Evolutionary conservation across 768 basidiomycete genomes (phyloP).

Genomic region (Termitomyces eurrhizus): DNA sequence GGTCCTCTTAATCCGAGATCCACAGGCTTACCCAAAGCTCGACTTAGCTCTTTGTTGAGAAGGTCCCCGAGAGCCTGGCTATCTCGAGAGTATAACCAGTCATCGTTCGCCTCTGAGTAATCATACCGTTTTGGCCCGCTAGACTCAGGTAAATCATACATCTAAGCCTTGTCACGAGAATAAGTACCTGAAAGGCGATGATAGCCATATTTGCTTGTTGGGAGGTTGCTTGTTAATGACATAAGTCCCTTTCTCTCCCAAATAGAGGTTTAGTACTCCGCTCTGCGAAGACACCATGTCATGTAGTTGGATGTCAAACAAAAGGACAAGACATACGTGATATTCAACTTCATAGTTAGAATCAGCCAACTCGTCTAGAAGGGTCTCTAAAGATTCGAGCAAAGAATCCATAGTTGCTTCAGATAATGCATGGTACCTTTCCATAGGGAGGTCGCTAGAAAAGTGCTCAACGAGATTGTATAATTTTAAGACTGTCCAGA

Average conservation of each 20-base stretch:
- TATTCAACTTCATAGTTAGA: conserved; percentile 82
- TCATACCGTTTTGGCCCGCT: conserved; percentile 95
- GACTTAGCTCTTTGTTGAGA: conserved; percentile 63
- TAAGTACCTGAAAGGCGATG: conserved; percentile 77
- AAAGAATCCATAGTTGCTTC: conserved; percentile 76
- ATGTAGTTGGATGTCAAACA: neutral
- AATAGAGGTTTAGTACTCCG: conserved; percentile 82
- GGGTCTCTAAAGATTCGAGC: conserved; percentile 67
- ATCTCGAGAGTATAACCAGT: conserved; percentile 80
- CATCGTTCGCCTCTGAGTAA: conserved; percentile 48
- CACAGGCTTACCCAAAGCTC: conserved; percentile 26
- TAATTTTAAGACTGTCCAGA: neutral
- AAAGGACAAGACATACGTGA: conserved; percentile 46
- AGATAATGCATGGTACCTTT: conserved; percentile 66
- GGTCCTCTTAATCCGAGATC: conserved; percentile 29
- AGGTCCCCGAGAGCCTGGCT: conserved; percentile 54
- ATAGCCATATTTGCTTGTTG: conserved; percentile 96
- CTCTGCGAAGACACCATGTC: conserved; percentile 43
- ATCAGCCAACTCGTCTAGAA: conserved; percentile 59
- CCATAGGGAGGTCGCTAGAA: conserved; percentile 45
- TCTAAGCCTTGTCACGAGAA: neutral
- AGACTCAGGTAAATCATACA: conserved; percentile 1
- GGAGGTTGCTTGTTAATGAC: conserved; percentile 98
- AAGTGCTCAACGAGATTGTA: neutral
- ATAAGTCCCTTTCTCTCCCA: conserved; percentile 80